Conservation (phyloP, 768 basidiomycete species). For the Leccinum subgranulosum region DNA sequence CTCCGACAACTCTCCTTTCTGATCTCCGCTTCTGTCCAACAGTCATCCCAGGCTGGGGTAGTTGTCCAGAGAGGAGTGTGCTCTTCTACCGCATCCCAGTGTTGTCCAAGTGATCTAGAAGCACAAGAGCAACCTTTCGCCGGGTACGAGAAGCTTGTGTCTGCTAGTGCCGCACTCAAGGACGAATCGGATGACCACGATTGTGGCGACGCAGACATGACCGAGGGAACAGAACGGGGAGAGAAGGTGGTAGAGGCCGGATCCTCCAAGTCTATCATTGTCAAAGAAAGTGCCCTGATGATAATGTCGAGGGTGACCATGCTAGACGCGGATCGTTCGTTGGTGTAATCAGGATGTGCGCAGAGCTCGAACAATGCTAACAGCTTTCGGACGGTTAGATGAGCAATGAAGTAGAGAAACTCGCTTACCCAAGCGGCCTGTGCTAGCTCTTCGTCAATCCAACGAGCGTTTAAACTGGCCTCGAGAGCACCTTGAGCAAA, state of each 20-base stretch:
- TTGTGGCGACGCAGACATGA: conserved; percentile 21
- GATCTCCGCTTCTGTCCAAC: conserved; percentile 61
- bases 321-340: conserved; percentile 51
- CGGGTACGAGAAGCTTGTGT: conserved; percentile 7
- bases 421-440: conserved; percentile 73
- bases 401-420: background rate
- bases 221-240: conserved; percentile 47
- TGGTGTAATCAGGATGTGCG: conserved; percentile 59
- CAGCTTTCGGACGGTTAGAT: conserved; percentile 40
- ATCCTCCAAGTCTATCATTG: conserved; percentile 56
- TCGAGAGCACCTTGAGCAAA: conserved; percentile 69
- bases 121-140: conserved; percentile 45
- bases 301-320: conserved; percentile 65
- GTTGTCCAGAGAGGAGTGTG: conserved; percentile 61
- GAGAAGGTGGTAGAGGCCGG: conserved; percentile 48
- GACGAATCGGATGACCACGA: conserved; percentile 6
- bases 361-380: conserved; percentile 71
- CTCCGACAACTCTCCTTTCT: conserved; percentile 69
- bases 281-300: conserved; percentile 58
- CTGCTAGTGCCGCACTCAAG: background rate
- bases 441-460: conserved; percentile 71
- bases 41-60: conserved; percentile 60
- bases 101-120: conserved; percentile 47
- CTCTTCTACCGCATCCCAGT: conserved; percentile 49
- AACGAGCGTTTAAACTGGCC: conserved; percentile 64